Evolutionary conservation across 306 rosid genomes (phyloP), one percentile per base, ranked within the genome.

Genomic region (Prunus armeniaca): DNA sequence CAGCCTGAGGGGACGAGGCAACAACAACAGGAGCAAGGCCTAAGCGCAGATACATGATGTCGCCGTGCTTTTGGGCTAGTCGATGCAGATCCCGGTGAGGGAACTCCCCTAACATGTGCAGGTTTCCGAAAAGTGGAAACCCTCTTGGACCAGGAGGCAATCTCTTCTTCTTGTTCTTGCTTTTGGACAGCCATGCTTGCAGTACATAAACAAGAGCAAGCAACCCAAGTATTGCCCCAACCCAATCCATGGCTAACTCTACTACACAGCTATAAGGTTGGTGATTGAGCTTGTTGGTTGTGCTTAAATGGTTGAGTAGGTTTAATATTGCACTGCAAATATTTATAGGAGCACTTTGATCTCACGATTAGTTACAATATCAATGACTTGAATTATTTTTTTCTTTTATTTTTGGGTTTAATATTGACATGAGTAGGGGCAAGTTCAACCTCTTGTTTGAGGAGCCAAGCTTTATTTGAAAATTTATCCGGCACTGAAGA

Each of bases 101-200:
- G 19, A 81, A 22, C 71, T 79, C 46, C 0, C 96, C 96, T n/a
- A 90, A 43, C 79, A 70, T 50, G 43, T 73, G 91, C 56, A 92
- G 86, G 79, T 82, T 80, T 6, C 96, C 93, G 25, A 92, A 30
- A 73, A 92, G 63, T 2, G 93, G 96, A 4, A 87, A 74, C 25
- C 97, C 96, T 69, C 17, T 90, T 1, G 96, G 96, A 79, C 97
- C 96, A 3, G 92, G 93, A 60, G 97, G 96, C 64, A 88, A 72
- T 46, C 47, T 84, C 25, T 61, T 85, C n/a, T 51, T 27, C 20
- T 76, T 88, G 7, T 49, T 79, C 2, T 8, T 77, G 82, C 25
- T 74, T 82, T 64, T 69, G 79, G 76, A 58, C 50, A 65, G 73
- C 77, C 85, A 61, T 28, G 71, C 41, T 28, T 14, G 74, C 1